phyloP scores from a whole-genome alignment of 495 filamentous ascomycete species.

The Tuber brumale region DNA sequence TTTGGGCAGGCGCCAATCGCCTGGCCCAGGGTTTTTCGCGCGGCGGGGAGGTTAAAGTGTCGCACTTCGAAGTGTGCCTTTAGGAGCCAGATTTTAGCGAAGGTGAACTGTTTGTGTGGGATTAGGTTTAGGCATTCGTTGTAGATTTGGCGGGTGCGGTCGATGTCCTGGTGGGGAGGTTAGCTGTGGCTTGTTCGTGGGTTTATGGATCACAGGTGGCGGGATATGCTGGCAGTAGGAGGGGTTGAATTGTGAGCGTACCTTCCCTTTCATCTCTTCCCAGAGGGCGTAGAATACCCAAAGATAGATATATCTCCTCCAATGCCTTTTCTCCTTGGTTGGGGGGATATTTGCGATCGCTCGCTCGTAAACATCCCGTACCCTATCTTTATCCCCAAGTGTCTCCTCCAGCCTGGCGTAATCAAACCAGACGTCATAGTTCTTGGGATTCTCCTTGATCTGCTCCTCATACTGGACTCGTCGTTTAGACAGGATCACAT shows the following conservation, averaged over 20 bases:
- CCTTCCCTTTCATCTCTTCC: slow-evolving; percentile 75
- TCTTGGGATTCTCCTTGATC: slow-evolving; percentile 82
- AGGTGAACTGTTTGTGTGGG: slow-evolving; percentile 95
- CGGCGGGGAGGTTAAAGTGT: slow-evolving; percentile 68
- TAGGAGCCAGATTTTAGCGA: slow-evolving; percentile 91
- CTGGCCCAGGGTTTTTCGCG: slow-evolving; percentile 79
- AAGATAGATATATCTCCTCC: slow-evolving; percentile 93
- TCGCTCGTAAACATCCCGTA: slow-evolving; percentile 89
- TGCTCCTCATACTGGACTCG: slow-evolving; percentile 91
- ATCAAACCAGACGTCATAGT: slow-evolving; percentile 96
- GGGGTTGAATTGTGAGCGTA: slow-evolving; percentile 6
- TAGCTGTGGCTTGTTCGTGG: slow-evolving; percentile 6
- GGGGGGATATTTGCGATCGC: slow-evolving; percentile 95
- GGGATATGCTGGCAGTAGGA: not conserved
- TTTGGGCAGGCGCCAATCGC: slow-evolving; percentile 94
- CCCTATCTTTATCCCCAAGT: slow-evolving; percentile 67
- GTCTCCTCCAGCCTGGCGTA: slow-evolving; percentile 86
- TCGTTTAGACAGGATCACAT: slow-evolving; percentile 89
- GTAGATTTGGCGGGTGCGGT: slow-evolving; percentile 84
- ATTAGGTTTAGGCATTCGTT: slow-evolving; percentile 77
- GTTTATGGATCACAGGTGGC: not conserved
- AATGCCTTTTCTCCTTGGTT: slow-evolving; percentile 93
- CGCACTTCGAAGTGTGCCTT: slow-evolving; percentile 91
- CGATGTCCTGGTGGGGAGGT: slow-evolving; percentile 50
- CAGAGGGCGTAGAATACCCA: slow-evolving; percentile 96